A percentile compares a stretch with the other conserved stretches of the same genome.
Evolutionary conservation across 495 filamentous ascomycete species (phyloP).

Genomic region (Apodospora peruviana): DNA sequence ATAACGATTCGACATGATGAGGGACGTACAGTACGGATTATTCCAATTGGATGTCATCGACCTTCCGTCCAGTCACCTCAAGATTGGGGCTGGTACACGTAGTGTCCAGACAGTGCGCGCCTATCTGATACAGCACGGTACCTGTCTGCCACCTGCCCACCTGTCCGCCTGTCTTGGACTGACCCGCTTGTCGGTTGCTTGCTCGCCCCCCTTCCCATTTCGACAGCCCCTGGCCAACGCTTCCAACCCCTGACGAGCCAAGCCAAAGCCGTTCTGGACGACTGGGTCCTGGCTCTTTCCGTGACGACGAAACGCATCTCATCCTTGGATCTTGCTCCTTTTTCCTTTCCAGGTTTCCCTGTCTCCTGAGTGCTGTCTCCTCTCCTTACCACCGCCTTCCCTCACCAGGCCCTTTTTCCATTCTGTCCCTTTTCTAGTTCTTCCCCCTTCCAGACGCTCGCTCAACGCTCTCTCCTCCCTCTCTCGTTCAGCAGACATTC

Average conservation of each 20-base stretch:
- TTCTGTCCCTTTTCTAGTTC: constrained; percentile 17
- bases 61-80: no score
- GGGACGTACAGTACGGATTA: no score
- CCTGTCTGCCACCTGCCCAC: no score
- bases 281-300: constrained; percentile 23
- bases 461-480: constrained; percentile 17
- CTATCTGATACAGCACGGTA: no score
- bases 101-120: no score
- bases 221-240: constrained; percentile 16
- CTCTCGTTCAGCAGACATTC: constrained; percentile 20
- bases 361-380: no score
- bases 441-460: constrained; percentile 16
- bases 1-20: no score
- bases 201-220: constrained; percentile 11
- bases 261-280: constrained; percentile 9
- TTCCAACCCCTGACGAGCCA: constrained; percentile 8
- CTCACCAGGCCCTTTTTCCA: constrained; percentile 13
- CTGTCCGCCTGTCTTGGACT: no score
- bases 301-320: constrained; percentile 19
- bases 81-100: no score
- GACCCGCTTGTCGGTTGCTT: no score
- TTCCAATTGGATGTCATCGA: no score
- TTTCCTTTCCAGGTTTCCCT: constrained; percentile 26
- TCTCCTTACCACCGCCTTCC: constrained; percentile 15
- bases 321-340: constrained; percentile 28